Conservation (phyloP, 1,284 basidiomycete genomes). For the Moesziomyces sp. region DNA sequence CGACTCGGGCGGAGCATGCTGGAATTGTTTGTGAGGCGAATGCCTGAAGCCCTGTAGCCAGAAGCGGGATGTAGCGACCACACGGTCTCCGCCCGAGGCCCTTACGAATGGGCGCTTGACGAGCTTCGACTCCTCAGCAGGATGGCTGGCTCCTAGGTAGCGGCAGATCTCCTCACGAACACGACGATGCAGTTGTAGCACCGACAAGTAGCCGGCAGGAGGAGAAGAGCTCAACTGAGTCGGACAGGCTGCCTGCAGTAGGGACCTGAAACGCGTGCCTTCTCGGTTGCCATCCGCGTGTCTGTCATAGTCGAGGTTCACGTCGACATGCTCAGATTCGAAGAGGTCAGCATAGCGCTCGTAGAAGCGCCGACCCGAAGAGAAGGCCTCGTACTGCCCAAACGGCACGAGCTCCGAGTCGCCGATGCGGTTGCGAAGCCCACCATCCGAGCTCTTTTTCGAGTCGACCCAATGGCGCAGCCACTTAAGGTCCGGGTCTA, state of each 20-base stretch:
- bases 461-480: conserved; percentile 29
- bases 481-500: conserved; percentile 34
- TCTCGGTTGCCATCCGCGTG: background rate
- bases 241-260: background rate
- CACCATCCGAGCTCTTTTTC: conserved; percentile 37
- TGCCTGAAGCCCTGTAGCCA: conserved; percentile 40
- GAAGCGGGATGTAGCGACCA: conserved; percentile 42
- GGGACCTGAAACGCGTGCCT: background rate
- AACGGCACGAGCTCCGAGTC: conserved; percentile 44
- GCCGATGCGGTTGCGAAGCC: conserved; percentile 36
- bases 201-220: background rate
- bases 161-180: conserved; percentile 9
- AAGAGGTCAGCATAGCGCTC: conserved; percentile 39
- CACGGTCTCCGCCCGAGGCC: conserved; percentile 40
- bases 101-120: conserved; percentile 27
- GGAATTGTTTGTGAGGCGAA: conserved; percentile 26
- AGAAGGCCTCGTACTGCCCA: conserved; percentile 45
- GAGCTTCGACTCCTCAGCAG: background rate
- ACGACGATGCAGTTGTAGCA: conserved; percentile 5
- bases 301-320: conserved; percentile 27
- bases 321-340: conserved; percentile 9
- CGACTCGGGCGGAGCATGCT: conserved; percentile 33
- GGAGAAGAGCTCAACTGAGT: background rate
- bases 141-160: background rate
- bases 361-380: conserved; percentile 39